phyloP scores from a whole-genome alignment of 169 alveolate species.

The Cryptosporidium ryanae region DNA sequence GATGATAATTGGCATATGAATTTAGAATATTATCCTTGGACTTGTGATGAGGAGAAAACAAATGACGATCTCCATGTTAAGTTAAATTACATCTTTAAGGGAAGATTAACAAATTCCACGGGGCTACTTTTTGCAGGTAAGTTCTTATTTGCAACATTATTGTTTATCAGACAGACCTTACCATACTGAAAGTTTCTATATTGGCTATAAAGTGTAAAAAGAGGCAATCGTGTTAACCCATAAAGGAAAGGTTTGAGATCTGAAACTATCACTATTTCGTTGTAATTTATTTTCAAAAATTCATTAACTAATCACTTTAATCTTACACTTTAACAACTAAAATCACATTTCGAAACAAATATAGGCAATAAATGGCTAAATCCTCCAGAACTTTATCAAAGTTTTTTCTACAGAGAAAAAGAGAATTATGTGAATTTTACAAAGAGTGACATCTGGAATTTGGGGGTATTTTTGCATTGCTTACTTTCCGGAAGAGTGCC shows the following conservation, averaged over 20 bases:
- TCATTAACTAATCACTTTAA: no score
- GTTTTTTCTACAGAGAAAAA: slow-evolving; percentile 6
- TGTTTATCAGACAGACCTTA: background rate
- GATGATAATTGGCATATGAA: background rate
- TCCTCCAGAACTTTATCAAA: slow-evolving; percentile 45
- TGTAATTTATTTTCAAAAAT: no score
- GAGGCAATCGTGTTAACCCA: no score
- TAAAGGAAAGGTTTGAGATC: no score
- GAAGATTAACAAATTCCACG: slow-evolving; percentile 11
- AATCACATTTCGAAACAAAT: background rate
- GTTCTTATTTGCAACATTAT: background rate
- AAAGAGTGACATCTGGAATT: slow-evolving; percentile 66
- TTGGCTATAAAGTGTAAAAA: no score
- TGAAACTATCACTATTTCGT: no score
- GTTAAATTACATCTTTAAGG: slow-evolving; percentile 39
- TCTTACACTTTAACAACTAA: background rate
- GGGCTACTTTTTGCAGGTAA: slow-evolving; percentile 45
- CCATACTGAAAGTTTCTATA: no score
- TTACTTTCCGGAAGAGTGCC: slow-evolving; percentile 32
- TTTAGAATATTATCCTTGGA: background rate
- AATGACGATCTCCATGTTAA: slow-evolving; percentile 6
- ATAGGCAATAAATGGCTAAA: slow-evolving; percentile 60
- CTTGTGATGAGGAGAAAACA: background rate
- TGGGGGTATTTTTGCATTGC: slow-evolving; percentile 62
- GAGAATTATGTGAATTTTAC: slow-evolving; percentile 5